phyloP scores from a whole-genome alignment of 129 eudicot genomes.

The Mikania micrantha region DNA sequence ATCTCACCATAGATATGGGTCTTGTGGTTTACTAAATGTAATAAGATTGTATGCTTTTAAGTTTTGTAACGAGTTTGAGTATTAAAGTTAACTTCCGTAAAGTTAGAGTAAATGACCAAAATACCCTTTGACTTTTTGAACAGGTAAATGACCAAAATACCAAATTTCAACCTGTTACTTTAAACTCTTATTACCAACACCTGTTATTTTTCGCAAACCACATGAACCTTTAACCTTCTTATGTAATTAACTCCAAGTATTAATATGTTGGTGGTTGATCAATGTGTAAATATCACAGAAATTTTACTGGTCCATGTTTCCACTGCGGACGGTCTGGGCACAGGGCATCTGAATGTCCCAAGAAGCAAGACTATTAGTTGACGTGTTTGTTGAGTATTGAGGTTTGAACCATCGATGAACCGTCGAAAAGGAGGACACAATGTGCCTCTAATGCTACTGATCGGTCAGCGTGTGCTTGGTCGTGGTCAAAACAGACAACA shows the following conservation, averaged over 20 bases:
- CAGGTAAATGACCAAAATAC: too few species aligned
- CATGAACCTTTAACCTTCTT: too few species aligned
- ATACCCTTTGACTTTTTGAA: too few species aligned
- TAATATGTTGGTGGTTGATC: neutral
- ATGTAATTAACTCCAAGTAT: neutral
- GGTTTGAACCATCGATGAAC: conserved; percentile 9
- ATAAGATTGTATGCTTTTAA: too few species aligned
- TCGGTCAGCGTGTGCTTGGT: conserved; percentile 1
- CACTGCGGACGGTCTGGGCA: conserved; percentile 74
- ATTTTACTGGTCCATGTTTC: conserved; percentile 86
- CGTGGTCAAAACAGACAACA: neutral
- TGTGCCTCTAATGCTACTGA: conserved; percentile 15
- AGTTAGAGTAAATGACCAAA: too few species aligned
- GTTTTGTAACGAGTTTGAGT: too few species aligned
- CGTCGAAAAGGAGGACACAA: conserved; percentile 9
- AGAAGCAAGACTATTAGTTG: conserved; percentile 42
- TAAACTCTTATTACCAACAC: too few species aligned
- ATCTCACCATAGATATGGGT: too few species aligned
- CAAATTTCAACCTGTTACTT: too few species aligned
- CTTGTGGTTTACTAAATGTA: too few species aligned
- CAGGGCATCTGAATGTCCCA: conserved; percentile 83
- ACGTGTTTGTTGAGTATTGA: neutral
- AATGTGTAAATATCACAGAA: conserved; percentile 30
- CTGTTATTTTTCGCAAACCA: too few species aligned
- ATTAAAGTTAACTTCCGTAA: too few species aligned